Evolutionary conservation across 345 rosid species (phyloP).

Genomic region (Punica granatum): DNA sequence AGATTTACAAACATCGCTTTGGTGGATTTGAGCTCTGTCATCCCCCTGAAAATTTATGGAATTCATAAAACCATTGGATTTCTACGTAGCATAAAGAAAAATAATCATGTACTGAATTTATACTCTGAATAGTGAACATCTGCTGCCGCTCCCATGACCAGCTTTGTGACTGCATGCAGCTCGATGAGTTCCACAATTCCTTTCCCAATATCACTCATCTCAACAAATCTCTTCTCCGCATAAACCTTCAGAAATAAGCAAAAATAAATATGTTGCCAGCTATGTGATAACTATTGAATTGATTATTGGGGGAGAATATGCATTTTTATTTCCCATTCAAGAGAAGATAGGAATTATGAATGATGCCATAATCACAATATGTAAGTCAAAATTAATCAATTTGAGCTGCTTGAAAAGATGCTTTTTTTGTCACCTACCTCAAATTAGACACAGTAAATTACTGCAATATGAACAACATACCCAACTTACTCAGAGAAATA

Average conservation of each 20-base stretch:
- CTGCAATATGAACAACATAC: too few species aligned
- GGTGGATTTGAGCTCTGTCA: constrained; percentile 41
- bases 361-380: too few species aligned
- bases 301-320: too few species aligned
- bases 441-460: not conserved
- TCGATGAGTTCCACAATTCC: constrained; percentile 58
- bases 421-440: not conserved
- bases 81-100: not conserved
- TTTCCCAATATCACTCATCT: constrained; percentile 44
- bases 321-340: too few species aligned
- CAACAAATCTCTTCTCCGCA: constrained; percentile 32
- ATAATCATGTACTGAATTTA: not conserved
- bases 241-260: constrained; percentile 24
- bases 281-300: too few species aligned
- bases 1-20: constrained; percentile 45
- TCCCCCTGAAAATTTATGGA: constrained; percentile 35
- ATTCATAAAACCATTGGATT: not conserved
- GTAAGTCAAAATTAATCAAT: too few species aligned
- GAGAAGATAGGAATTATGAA: too few species aligned
- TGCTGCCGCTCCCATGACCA: constrained; percentile 74
- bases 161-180: constrained; percentile 44
- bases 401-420: too few species aligned
- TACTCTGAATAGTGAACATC: constrained; percentile 46
- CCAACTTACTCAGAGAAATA: too few species aligned
- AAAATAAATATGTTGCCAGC: not conserved